Evolutionary conservation across 2,329 filamentous ascomycete genomes (phyloP), one percentile per base, ranked within the genome.

Genomic region (Epichloe scottii): DNA sequence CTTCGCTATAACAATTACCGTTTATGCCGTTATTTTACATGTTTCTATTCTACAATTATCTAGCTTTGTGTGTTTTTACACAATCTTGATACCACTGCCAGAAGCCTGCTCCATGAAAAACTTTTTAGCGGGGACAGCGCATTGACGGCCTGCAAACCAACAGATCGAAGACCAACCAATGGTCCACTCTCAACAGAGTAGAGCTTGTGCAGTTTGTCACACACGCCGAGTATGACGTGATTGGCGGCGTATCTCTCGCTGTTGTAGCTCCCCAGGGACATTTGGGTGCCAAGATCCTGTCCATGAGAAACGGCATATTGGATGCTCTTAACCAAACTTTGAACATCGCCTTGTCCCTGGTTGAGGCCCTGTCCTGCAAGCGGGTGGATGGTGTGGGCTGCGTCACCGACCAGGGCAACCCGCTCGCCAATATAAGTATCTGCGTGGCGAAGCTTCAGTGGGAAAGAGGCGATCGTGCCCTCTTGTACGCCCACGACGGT

Each of bases 321-420:
- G 48, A 98, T 85, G 0, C 82, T 82, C 55, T 76, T 77, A 6
- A 83, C 81, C 0, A 98, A 78, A 49, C 85, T 85, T 60, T 88
- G 83, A 0, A 93, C 86, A 63, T 98, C 93, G 17, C 82, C 89
- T 56, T 97, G 84, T 1, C 93, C 93, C 60, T 94, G 86, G 63
- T 98, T 98, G 14, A 98, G 75, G 1, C 93, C 93, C 67, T 97
- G 93, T 1, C 93, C 93, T 1, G 89, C 93, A 4, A 98, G 82
- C 0, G 93, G 93, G 66, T 98, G 93, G 57, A 95, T 83, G 1
- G 90, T 95, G 66, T 98, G 93, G 7, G 93, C 93, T 1, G 93
- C 93, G 58, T 98, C 93, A 54, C 93, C 93, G 37, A 98, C 81
- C 1, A 98, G 78, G 1, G 90, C 93, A 8, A 96, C 75, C n/a